Conservation (phyloP, 495 filamentous ascomycete genomes). For the Trichoderma asperelloides region DNA sequence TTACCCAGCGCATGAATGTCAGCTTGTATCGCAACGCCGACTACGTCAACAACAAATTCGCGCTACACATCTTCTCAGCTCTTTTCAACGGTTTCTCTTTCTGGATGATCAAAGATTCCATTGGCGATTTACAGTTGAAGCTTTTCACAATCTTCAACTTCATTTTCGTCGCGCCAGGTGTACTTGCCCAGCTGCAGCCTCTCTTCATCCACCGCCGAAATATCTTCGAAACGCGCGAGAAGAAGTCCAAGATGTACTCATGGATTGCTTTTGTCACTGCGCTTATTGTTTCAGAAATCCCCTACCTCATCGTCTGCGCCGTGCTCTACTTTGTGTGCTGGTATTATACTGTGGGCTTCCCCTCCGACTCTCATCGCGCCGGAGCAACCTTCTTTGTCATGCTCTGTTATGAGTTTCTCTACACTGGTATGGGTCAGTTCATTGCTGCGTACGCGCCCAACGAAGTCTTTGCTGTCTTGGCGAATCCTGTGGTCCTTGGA, state of each 20-base stretch:
- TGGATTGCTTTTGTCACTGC: constrained; percentile 80
- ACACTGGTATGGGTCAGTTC: constrained; percentile 69
- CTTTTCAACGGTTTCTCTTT: constrained; percentile 84
- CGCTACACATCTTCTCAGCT: constrained; percentile 45
- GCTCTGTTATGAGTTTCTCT: constrained; percentile 72
- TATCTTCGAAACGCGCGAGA: constrained; percentile 70
- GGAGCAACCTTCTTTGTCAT: constrained; percentile 83
- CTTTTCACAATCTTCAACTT: constrained; percentile 75
- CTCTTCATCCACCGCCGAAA: constrained; percentile 74
- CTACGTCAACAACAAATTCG: constrained; percentile 62
- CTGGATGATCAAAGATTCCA: constrained; percentile 60
- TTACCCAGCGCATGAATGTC: constrained; percentile 58
- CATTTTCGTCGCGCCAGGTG: constrained; percentile 62
- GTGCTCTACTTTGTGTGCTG: constrained; percentile 68
- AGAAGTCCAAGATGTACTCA: constrained; percentile 68
- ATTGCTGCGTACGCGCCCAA: constrained; percentile 73
- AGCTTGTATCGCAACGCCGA: constrained; percentile 72
- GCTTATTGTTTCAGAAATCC: constrained; percentile 69
- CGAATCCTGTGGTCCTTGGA: constrained; percentile 69
- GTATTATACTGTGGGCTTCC: constrained; percentile 74
- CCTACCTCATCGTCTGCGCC: constrained; percentile 53
- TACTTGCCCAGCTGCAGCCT: constrained; percentile 65
- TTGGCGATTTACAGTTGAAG: constrained; percentile 68
- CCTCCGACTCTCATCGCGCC: constrained; percentile 49
- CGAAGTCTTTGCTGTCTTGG: constrained; percentile 53